Base-by-base conservation (phyloP, 176 grass and related monocot genomes). In the Themeda triandra region DNA sequence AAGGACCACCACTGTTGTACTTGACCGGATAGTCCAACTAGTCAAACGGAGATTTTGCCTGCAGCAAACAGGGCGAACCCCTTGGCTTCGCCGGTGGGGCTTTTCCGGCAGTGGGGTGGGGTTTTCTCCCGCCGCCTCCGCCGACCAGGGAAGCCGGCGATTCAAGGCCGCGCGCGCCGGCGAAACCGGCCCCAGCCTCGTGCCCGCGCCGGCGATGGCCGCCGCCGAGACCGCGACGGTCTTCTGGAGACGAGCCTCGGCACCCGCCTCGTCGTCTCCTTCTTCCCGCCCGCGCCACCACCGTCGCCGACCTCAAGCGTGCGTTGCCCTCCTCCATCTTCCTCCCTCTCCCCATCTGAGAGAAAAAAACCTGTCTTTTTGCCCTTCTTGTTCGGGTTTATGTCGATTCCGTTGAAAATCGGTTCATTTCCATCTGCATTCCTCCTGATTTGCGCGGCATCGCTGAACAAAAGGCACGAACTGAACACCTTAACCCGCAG, bases 231-330 rank as follows among this genome's bases (percentile, higher is more conserved):
- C 41, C 19, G 64, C 78, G 8, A 81, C 64, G 64, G 78, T 53
- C 30, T 81, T 81, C 29, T 81, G 19, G 78, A 81, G 78, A 81
- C 64, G 64, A 81, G 30, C 78, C 78, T 81, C 21, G 64, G 30
- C 44, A 81, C 78, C 3, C 78, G 64, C 45, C 45, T 81, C 64
- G 78, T 51, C 64, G 23, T 81, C 64, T 81, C 64, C 78, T 81
- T 81, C 63, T n/a, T n/a, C 77, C 77, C 39, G 64, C 78, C 78
- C 7, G 28, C 78, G 8, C 18, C 28, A 68, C 78, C 78, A 80
- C 78, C 42, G 78, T 80, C 63, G 78, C 78, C 64, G 63, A 68
- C 63, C 78, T 80, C 42, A 80, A 80, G 75, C 54, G 75, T 77
- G 33, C 32, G 75, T 62, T n/a, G n/a, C n/a, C 54, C 6, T 32